Conservation (phyloP, 305 asterid genomes). For the Rubia balearica region DNA sequence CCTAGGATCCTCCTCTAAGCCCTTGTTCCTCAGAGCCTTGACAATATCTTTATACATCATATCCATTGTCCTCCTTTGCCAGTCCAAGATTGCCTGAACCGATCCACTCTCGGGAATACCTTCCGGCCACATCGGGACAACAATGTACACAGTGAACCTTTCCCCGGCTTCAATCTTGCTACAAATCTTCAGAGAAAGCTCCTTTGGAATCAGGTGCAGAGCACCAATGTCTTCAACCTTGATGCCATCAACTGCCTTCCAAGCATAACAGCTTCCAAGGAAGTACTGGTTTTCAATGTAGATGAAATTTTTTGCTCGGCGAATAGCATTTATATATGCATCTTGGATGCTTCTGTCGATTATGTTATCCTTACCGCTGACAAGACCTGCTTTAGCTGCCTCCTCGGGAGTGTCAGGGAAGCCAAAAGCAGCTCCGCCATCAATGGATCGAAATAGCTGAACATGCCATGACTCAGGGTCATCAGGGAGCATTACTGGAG, state of each 20-base stretch:
- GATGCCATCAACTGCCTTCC: constrained; percentile 50
- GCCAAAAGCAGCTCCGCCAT: constrained; percentile 90
- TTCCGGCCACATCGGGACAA: constrained; percentile 97
- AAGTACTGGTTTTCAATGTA: constrained; percentile 88
- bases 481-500: constrained; percentile 64
- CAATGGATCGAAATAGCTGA: constrained; percentile 78
- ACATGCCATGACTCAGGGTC: constrained; percentile 85
- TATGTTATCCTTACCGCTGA: constrained; percentile 80
- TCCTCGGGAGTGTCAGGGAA: constrained; percentile 78
- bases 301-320: constrained; percentile 73
- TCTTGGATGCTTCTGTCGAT: constrained; percentile 90
- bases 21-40: constrained; percentile 63
- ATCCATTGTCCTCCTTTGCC: constrained; percentile 85
- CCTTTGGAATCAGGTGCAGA: constrained; percentile 73
- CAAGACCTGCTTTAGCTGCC: constrained; percentile 69
- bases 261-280: constrained; percentile 62
- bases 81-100: constrained; percentile 86
- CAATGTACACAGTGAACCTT: constrained; percentile 66
- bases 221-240: constrained; percentile 86
- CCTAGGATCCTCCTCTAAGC: constrained; percentile 71
- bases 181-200: constrained; percentile 69
- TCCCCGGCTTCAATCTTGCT: constrained; percentile 90
- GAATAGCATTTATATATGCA: constrained; percentile 79
- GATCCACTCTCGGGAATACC: constrained; percentile 88
- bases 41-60: constrained; percentile 85